Evolutionary conservation across 768 basidiomycete genomes (phyloP).

Genomic region (Tulasnella sp.): DNA sequence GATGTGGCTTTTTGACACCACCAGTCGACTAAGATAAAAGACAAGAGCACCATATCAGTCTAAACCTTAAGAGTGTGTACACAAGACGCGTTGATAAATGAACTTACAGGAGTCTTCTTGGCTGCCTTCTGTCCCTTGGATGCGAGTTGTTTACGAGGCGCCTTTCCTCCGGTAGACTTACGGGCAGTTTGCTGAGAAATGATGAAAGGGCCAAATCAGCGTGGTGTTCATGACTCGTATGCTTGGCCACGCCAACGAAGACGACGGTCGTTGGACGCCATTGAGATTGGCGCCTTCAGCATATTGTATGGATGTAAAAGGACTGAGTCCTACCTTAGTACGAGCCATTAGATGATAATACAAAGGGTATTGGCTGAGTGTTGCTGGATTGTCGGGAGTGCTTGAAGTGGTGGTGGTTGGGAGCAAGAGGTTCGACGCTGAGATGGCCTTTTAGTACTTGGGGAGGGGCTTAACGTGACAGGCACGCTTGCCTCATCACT

Average conservation of each 20-base stretch:
- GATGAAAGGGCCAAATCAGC: background rate
- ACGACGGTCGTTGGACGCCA: background rate
- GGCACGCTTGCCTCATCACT: no score
- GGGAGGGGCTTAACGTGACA: no score
- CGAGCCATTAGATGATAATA: constrained; percentile 52
- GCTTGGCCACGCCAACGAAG: background rate
- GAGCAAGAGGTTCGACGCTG: no score
- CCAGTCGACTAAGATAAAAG: constrained; percentile 52
- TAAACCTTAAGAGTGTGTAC: background rate
- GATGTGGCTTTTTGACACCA: constrained; percentile 99
- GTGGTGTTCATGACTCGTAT: background rate
- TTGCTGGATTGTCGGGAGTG: background rate
- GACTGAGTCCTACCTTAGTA: constrained; percentile 51
- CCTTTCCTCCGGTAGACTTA: constrained; percentile 96
- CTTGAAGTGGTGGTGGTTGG: background rate
- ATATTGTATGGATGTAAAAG: background rate
- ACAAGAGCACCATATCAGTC: constrained; percentile 2
- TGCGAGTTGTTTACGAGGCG: constrained; percentile 88
- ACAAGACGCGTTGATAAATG: constrained; percentile 12
- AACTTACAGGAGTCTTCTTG: constrained; percentile 51
- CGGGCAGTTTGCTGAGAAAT: constrained; percentile 83
- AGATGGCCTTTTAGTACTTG: no score
- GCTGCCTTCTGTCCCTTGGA: constrained; percentile 71
- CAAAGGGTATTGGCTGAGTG: constrained; percentile 3
- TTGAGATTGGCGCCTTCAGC: constrained; percentile 18